Conservation (phyloP, 306 rosid species). For the Elaeagnus macrophylla region DNA sequence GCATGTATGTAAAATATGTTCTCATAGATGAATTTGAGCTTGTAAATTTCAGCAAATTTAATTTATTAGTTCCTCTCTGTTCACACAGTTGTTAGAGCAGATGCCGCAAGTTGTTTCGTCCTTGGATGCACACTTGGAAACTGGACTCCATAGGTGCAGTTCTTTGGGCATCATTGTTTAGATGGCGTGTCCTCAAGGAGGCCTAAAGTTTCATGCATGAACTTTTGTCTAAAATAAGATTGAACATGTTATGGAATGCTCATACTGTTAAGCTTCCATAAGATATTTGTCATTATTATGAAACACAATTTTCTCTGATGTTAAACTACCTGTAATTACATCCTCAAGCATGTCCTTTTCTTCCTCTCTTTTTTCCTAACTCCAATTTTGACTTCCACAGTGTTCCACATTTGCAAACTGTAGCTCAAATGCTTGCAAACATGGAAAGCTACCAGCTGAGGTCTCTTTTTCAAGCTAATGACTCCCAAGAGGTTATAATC, state of each 20-base stretch:
- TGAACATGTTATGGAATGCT: background rate
- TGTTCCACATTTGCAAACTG: conserved; percentile 66
- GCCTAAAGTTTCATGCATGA: background rate
- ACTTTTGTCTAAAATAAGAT: background rate
- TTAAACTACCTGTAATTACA: background rate
- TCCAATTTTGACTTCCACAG: conserved; percentile 32
- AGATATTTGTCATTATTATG: background rate
- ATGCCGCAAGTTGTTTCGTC: conserved; percentile 78
- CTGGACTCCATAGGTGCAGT: conserved; percentile 62
- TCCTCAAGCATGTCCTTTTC: background rate
- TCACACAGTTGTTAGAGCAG: conserved; percentile 62
- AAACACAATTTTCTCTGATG: too few species aligned
- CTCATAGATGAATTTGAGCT: conserved; percentile 2
- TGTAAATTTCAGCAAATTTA: background rate
- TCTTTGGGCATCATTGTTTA: conserved; percentile 5
- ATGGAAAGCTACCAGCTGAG: conserved; percentile 78
- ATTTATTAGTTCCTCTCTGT: conserved; percentile 14
- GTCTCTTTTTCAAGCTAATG: conserved; percentile 35
- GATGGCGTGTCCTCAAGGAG: background rate
- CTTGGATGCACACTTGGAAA: conserved; percentile 75
- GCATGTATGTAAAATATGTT: conserved; percentile 39
- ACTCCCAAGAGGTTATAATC: conserved; percentile 45
- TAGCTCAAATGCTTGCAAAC: conserved; percentile 61
- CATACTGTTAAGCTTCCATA: background rate
- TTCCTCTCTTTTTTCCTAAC: conserved; percentile 19